Percentiles rank a stretch among this genome's conserved stretches.
These are phyloP conservation scores for Symbiodinium natans DNA, from an alignment of 73 alveolate genomes.

Conservation along the genomic window DNA sequence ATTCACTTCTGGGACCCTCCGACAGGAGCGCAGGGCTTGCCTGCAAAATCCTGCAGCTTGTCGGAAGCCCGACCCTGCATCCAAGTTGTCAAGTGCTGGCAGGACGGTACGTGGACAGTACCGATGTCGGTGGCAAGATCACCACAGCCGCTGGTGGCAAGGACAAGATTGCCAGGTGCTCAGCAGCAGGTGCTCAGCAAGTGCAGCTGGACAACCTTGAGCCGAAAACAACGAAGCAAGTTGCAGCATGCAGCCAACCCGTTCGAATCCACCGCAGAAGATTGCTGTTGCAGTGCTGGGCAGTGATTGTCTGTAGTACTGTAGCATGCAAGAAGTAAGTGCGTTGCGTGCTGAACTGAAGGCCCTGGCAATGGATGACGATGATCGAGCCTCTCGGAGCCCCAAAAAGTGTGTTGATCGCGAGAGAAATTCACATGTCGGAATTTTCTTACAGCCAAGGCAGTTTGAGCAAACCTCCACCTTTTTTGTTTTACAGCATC, in stretches of 20 bases:
- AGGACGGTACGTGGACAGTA: slow-evolving; percentile 78
- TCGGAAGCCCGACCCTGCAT: background rate
- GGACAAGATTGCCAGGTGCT: slow-evolving; percentile 63
- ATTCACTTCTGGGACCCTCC: slow-evolving; percentile 94
- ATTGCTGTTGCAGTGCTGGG: too few relatives aligned
- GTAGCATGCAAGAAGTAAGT: too few relatives aligned
- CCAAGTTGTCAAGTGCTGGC: background rate
- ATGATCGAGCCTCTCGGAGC: slow-evolving; percentile 59
- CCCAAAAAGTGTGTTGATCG: background rate
- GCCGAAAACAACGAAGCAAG: too few relatives aligned
- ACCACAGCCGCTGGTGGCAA: slow-evolving; percentile 85
- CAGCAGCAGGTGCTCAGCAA: background rate
- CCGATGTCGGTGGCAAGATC: slow-evolving; percentile 83
- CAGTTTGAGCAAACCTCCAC: background rate
- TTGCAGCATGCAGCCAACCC: too few relatives aligned
- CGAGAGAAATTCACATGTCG: background rate
- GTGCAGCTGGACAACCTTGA: background rate
- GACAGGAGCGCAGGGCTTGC: slow-evolving; percentile 38
- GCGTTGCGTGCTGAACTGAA: background rate
- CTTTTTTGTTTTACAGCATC: background rate
- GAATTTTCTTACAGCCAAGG: background rate
- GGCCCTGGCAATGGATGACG: slow-evolving; percentile 91
- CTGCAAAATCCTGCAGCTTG: background rate
- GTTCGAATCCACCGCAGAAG: too few relatives aligned
- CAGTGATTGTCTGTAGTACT: too few relatives aligned